Conservation (phyloP, 352 stramenopile species). For the Blastocystis sp. region DNA sequence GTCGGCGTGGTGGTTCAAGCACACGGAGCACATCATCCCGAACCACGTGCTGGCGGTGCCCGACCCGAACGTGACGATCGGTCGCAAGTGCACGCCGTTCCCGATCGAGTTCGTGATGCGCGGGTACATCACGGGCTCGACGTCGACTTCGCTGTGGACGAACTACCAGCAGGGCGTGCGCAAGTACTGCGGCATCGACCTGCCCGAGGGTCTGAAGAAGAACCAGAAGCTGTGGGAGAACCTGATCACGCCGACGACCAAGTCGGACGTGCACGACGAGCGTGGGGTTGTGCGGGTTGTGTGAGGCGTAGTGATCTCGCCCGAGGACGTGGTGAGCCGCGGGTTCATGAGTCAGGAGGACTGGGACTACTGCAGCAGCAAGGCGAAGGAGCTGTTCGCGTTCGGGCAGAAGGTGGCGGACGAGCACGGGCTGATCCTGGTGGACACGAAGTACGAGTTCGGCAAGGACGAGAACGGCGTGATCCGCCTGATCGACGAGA, state of each 20-base stretch:
- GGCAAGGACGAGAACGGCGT: slow-evolving; percentile 81
- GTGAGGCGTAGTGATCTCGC: slow-evolving; percentile 82
- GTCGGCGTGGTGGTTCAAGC: slow-evolving; percentile 85
- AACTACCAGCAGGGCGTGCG: slow-evolving; percentile 92
- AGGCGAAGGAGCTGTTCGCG: slow-evolving; percentile 86
- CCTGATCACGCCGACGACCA: slow-evolving; percentile 94
- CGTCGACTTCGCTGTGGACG: slow-evolving; percentile 95
- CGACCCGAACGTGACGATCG: slow-evolving; percentile 89
- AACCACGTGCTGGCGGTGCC: slow-evolving; percentile 91
- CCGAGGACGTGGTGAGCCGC: slow-evolving; percentile 84
- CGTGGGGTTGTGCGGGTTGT: not conserved
- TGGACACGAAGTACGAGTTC: slow-evolving; percentile 96
- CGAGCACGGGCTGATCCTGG: slow-evolving; percentile 89
- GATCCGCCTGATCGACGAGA: slow-evolving; percentile 95
- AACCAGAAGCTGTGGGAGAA: slow-evolving; percentile 90
- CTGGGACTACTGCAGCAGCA: slow-evolving; percentile 88
- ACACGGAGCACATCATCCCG: slow-evolving; percentile 88
- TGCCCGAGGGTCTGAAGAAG: slow-evolving; percentile 89
- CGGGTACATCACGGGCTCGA: slow-evolving; percentile 88
- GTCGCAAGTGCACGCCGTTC: slow-evolving; percentile 89
- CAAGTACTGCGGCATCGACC: slow-evolving; percentile 90
- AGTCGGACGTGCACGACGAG: slow-evolving; percentile 93
- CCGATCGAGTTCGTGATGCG: slow-evolving; percentile 97
- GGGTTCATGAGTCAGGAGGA: slow-evolving; percentile 91
- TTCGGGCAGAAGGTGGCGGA: slow-evolving; percentile 86